A percentile compares a stretch with the other conserved stretches of the same genome.
These are phyloP conservation scores for Arxiozyma telluris DNA, from an alignment of 1,139 yeast species.

Conservation along the genomic window DNA sequence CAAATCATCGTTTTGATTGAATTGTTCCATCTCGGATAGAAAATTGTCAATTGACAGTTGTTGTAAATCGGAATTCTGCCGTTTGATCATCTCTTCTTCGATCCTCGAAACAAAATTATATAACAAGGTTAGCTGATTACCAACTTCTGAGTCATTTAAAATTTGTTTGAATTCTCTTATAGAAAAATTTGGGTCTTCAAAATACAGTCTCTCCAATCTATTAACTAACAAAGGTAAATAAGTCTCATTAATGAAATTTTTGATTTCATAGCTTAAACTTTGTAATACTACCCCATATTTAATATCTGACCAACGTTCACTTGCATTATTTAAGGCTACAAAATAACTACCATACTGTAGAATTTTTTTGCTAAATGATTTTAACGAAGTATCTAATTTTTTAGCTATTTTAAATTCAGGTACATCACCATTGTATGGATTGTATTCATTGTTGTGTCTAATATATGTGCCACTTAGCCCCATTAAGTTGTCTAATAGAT, in stretches of 20 bases:
- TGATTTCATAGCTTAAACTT: slow-evolving; percentile 54
- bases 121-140: slow-evolving; percentile 20
- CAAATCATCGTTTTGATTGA: slow-evolving; percentile 15
- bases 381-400: slow-evolving; percentile 64
- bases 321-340: slow-evolving; percentile 45
- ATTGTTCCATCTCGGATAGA: slow-evolving; percentile 27
- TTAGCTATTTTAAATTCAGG: slow-evolving; percentile 71
- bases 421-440: slow-evolving; percentile 30
- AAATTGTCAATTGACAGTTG: slow-evolving; percentile 28
- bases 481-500: slow-evolving; percentile 54
- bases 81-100: slow-evolving; percentile 18
- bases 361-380: slow-evolving; percentile 58
- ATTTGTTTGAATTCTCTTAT: slow-evolving; percentile 41
- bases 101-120: slow-evolving; percentile 19
- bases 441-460: slow-evolving; percentile 54
- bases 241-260: slow-evolving; percentile 40
- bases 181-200: slow-evolving; percentile 38
- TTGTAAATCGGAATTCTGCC: slow-evolving; percentile 23
- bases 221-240: slow-evolving; percentile 40
- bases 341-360: slow-evolving; percentile 57
- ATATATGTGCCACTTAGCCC: slow-evolving; percentile 80
- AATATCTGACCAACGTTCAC: slow-evolving; percentile 46
- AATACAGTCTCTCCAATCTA: slow-evolving; percentile 47
- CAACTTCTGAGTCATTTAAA: slow-evolving; percentile 19
- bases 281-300: slow-evolving; percentile 68